phyloP scores from a whole-genome alignment of 2,329 filamentous ascomycete genomes.

The Dissoconium aciculare region DNA sequence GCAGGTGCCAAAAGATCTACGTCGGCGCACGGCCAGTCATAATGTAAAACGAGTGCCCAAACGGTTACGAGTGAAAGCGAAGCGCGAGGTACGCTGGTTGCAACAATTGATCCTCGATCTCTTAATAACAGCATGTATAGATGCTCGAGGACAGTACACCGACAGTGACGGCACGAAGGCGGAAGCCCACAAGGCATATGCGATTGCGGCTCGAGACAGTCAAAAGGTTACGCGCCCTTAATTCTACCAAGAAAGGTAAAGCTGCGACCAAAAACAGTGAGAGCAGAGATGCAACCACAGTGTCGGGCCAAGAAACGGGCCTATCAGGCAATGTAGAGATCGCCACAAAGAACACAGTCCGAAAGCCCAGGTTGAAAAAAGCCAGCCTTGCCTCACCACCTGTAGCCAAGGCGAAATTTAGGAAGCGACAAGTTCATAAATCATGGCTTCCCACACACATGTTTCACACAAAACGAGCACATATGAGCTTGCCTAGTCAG shows the following conservation, averaged over 20 bases:
- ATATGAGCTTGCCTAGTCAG: conserved; percentile 64
- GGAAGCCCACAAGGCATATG: conserved; percentile 40
- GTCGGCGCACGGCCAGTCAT: conserved; percentile 81
- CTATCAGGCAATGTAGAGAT: too few species aligned
- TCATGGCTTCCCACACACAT: conserved; percentile 90
- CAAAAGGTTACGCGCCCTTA: conserved; percentile 51
- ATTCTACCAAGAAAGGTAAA: conserved; percentile 32
- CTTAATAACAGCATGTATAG: too few species aligned
- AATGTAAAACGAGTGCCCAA: conserved; percentile 83
- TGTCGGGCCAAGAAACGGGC: too few species aligned
- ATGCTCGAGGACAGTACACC: conserved; percentile 89
- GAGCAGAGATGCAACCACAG: conserved; percentile 13
- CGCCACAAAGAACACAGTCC: too few species aligned
- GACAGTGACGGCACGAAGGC: conserved; percentile 50
- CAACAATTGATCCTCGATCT: neutral
- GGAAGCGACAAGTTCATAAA: conserved; percentile 74
- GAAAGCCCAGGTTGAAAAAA: conserved; percentile 52
- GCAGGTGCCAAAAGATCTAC: conserved; percentile 68
- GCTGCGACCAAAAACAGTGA: conserved; percentile 23
- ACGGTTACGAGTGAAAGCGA: conserved; percentile 54
- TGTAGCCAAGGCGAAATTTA: conserved; percentile 53
- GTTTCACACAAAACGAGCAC: conserved; percentile 83
- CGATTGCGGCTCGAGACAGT: conserved; percentile 61
- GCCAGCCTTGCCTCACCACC: conserved; percentile 52
- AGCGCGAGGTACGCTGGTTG: conserved; percentile 33